Evolutionary conservation across 2,329 filamentous ascomycete species (phyloP).

Genomic region (Colletotrichum liriopes): DNA sequence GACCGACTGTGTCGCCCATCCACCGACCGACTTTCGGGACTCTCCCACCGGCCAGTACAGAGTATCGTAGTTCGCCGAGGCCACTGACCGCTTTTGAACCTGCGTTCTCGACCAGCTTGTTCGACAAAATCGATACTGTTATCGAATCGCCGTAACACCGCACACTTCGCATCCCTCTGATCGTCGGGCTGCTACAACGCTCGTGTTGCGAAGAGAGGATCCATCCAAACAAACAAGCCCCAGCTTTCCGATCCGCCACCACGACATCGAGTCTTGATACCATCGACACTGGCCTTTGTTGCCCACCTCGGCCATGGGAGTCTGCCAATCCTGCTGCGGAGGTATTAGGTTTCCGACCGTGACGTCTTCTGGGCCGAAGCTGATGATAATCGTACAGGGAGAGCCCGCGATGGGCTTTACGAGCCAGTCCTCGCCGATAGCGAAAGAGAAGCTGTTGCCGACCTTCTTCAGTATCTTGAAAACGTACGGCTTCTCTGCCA

Average conservation of each 20-base stretch:
- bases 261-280: constrained; percentile 32
- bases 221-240: constrained; percentile 40
- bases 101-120: constrained; percentile 1
- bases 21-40: constrained; percentile 38
- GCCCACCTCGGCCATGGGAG: constrained; percentile 66
- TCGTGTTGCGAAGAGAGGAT: constrained; percentile 36
- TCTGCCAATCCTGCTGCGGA: constrained; percentile 75
- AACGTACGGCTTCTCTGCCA: constrained; percentile 75
- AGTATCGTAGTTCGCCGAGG: constrained; percentile 25
- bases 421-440: constrained; percentile 93
- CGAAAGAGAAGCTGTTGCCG: constrained; percentile 96
- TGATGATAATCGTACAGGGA: constrained; percentile 64
- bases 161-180: constrained; percentile 32
- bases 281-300: constrained; percentile 32
- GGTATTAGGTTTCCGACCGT: constrained; percentile 52
- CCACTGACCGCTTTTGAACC: constrained; percentile 9
- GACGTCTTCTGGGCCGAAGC: constrained; percentile 25
- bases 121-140: constrained; percentile 17
- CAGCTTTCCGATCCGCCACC: constrained; percentile 20
- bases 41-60: constrained; percentile 34
- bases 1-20: constrained; percentile 40
- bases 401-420: constrained; percentile 85
- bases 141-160: constrained; percentile 7
- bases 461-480: constrained; percentile 94
- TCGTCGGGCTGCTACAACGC: constrained; percentile 31